Evolutionary conservation across 257 asterid species (phyloP).

Genomic region (Solanum megistacrolobum): DNA sequence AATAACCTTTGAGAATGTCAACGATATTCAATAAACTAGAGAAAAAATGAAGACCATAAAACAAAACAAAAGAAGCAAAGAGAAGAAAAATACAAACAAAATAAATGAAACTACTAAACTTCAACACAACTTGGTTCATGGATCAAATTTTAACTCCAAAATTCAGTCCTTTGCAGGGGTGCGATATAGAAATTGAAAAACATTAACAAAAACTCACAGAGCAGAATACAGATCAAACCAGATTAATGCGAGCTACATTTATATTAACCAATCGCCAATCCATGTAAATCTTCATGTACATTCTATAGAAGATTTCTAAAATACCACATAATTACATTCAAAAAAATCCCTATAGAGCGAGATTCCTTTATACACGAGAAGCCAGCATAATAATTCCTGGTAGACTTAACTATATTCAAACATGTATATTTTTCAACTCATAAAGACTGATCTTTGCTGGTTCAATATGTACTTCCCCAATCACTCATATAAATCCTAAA

Average conservation of each 20-base stretch:
- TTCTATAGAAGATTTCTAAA: neutral
- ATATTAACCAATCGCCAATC: neutral
- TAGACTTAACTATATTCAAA: neutral
- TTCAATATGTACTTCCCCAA: neutral
- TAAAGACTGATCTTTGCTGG: neutral
- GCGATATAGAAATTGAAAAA: neutral
- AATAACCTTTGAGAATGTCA: neutral
- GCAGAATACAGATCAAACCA: neutral
- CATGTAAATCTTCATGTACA: neutral
- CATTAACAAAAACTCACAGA: neutral
- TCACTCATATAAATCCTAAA: neutral
- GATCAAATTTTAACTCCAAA: neutral
- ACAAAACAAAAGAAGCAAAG: neutral
- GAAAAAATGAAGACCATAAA: neutral
- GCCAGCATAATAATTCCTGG: neutral
- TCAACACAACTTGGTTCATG: neutral
- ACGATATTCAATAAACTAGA: neutral
- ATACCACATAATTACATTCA: neutral
- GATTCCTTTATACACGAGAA: neutral
- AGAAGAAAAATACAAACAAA: neutral
- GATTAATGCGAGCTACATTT: neutral
- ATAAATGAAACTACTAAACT: neutral
- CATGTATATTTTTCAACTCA: too few species aligned
- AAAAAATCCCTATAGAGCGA: neutral
- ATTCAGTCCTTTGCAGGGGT: neutral